phyloP scores from a whole-genome alignment of 2,329 filamentous ascomycete genomes.

The Colletotrichum endophyticum region DNA sequence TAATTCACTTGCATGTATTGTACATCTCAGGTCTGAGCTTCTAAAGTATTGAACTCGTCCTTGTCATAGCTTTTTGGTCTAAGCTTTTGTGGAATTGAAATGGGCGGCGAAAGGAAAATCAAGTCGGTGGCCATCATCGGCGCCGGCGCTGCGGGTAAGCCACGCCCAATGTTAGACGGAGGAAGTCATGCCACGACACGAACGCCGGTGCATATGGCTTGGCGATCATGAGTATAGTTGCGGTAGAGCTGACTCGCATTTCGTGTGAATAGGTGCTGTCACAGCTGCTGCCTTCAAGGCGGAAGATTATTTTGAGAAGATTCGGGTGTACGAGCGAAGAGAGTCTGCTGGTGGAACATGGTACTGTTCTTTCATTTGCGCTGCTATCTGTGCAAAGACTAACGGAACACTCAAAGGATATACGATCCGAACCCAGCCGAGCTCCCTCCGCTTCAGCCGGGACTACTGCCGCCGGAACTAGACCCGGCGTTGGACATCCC shows the following conservation, averaged over 20 bases:
- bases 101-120: slow-evolving; percentile 28
- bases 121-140: slow-evolving; percentile 48
- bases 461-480: slow-evolving; percentile 45
- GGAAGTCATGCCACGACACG: not conserved
- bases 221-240: not conserved
- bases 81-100: not conserved
- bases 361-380: slow-evolving; percentile 26
- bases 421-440: slow-evolving; percentile 49
- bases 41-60: accelerated
- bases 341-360: slow-evolving; percentile 51
- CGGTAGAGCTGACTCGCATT: not conserved
- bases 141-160: slow-evolving; percentile 45
- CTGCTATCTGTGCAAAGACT: not conserved
- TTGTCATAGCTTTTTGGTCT: not conserved
- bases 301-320: slow-evolving; percentile 46
- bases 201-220: not conserved
- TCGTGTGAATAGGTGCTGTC: slow-evolving; percentile 41
- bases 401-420: slow-evolving; percentile 42
- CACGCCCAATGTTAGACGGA: no score
- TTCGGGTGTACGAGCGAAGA: slow-evolving; percentile 47
- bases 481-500: slow-evolving; percentile 53
- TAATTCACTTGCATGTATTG: not conserved
- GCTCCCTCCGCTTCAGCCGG: slow-evolving; percentile 41
- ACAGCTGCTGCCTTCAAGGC: slow-evolving; percentile 51
- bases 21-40: not conserved